A percentile compares a stretch with the other conserved stretches of the same genome.
phyloP scores from a whole-genome alignment of 1,139 yeast genomes.

The Pneumocystis oryctolagi region DNA sequence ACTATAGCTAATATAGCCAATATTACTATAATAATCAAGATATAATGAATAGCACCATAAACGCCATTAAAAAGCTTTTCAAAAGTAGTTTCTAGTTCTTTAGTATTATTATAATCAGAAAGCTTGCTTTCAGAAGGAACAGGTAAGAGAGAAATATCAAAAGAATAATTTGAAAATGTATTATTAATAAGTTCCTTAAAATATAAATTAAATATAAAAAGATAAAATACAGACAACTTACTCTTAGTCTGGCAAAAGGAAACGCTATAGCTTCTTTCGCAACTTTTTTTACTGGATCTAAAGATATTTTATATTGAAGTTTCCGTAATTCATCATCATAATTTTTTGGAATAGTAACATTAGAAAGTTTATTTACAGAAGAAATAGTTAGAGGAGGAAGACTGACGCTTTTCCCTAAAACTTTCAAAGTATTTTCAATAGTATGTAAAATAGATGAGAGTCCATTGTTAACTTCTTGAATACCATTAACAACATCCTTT shows the following conservation, averaged over 20 bases:
- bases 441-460: constrained; percentile 29
- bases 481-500: constrained; percentile 49
- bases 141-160: constrained; percentile 19
- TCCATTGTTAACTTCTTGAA: constrained; percentile 37
- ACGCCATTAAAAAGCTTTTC: constrained; percentile 23
- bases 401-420: constrained; percentile 36
- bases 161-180: constrained; percentile 12
- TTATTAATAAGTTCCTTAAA: constrained; percentile 9
- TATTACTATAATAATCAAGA: constrained; percentile 30
- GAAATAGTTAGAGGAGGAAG: constrained; percentile 33
- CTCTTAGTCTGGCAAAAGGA: constrained; percentile 38
- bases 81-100: constrained; percentile 23
- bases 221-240: constrained; percentile 18
- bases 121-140: constrained; percentile 15
- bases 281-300: constrained; percentile 38
- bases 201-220: background rate
- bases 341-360: constrained; percentile 48
- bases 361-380: constrained; percentile 40
- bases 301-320: constrained; percentile 25
- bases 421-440: constrained; percentile 32
- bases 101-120: constrained; percentile 18
- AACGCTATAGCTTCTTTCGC: constrained; percentile 32
- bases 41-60: constrained; percentile 25
- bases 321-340: constrained; percentile 39
- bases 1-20: constrained; percentile 28